Evolutionary conservation across 2,329 filamentous ascomycete species (phyloP), one percentile per base, ranked within the genome.

Genomic region (Purpureocillium lavendulum): DNA sequence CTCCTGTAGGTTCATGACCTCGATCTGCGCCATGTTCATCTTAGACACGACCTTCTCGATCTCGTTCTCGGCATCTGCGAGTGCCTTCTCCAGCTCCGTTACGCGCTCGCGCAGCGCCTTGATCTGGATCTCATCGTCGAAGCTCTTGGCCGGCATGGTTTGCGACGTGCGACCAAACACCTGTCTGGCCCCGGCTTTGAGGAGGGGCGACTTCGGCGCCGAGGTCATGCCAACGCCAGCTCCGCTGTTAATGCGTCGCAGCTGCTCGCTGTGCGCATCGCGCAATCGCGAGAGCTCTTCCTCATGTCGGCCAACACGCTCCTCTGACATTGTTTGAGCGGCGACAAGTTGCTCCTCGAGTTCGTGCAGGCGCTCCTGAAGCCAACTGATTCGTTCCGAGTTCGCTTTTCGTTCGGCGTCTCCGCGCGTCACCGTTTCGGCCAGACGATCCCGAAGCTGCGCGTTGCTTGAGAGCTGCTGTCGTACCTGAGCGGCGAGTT

Each of bases 271-370:
- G 54, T 92, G 81, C 43, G 78, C 84, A 40, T 94, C 87, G 49
- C 83, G 82, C 40, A 97, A 66, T 16, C 74, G 69, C 14, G 76
- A 68, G 30, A 95, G 75, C 61, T 96, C 88, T 30, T 92, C 87
- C 59, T 97, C 92, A 55, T 96, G 88, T 36, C 80, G 81, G 33
- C 77, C 67, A 41, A 97, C 78, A 30, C 82, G 81, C 36, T 90
- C 88, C 58, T 98, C 92, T 1, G 87, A 90, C 15, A 84, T 77
- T 41, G 87, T 82, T 60, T 97, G 90, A 2, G 90, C 87, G 15
- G 77, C 66, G 39, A 94, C 72, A 16, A 98, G 76, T 51, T 83
- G 78, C 45, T 97, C 89, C 58, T 97, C 92, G 37, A 96, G 77
- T 13, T 69, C 64, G 52, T 84, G 87, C 41, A 98, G 80, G 42